Evolutionary conservation across 768 basidiomycete species (phyloP), one percentile per base, ranked within the genome.

Genomic region (Mycena polygramma): DNA sequence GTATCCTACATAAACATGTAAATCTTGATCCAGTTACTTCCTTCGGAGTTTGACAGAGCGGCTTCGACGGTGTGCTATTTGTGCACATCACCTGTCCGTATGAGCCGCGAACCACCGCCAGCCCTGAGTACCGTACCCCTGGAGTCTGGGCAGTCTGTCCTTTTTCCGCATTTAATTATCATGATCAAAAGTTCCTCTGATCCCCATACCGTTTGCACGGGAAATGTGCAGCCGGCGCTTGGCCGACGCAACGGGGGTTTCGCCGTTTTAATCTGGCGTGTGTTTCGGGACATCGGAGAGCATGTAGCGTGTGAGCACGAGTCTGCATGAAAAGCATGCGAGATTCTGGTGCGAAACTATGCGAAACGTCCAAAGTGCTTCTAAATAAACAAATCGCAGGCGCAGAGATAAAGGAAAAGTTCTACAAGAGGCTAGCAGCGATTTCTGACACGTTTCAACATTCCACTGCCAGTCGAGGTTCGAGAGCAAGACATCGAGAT

Each of bases 11-110:
- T 53, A 61, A 54, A 58, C 62, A 64, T 60, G 63, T 20, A 58
- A 61, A 66, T 63, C 65, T 66, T 71, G 70, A 71, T 71, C 70
- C 30, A 61, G 70, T 20, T 66, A 62, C 64, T 66, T 71, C 65
- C 48, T 57, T 65, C 57, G 9, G 65, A 71, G 48, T 71, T 65
- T 63, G 65, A 71, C 54, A 63, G 64, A 49, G 70, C 69, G 65
- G 70, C 70, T 71, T 71, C 70, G 65, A 30, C 30, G 30, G 55
- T n/a, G 70, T 45, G 70, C 70, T 62, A 71, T 61, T 63, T 63
- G 57, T 66, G 54, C 11, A 64, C 70, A 54, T 71, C 70, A 71
- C 55, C 70, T 67, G 65, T 62, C 65, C 54, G 9, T n/a, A 60
- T 57, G 57, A 57, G 24, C 30, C n/a, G 22, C 57, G 39, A 24